Evolutionary conservation across 1,139 yeast genomes (phyloP).

Genomic region (Hansenula lynferdii): DNA sequence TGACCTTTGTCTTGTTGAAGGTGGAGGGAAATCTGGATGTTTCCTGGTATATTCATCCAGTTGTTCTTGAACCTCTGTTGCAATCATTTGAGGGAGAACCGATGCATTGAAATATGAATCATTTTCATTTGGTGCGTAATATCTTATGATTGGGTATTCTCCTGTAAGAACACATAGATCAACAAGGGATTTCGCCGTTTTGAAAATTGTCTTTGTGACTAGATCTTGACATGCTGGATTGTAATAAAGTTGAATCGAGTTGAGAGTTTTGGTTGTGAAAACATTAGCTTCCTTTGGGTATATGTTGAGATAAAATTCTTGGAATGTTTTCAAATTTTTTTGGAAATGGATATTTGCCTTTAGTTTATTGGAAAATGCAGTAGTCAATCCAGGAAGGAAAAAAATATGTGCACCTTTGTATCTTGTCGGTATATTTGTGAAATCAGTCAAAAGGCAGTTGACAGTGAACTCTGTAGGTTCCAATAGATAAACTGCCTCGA

Average conservation of each 20-base stretch:
- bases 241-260: slow-evolving; percentile 71
- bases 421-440: slow-evolving; percentile 43
- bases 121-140: slow-evolving; percentile 43
- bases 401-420: slow-evolving; percentile 55
- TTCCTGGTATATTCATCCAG: slow-evolving; percentile 72
- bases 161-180: slow-evolving; percentile 75
- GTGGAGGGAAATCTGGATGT: slow-evolving; percentile 56
- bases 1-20: slow-evolving; percentile 60
- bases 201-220: slow-evolving; percentile 51
- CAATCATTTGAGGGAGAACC: slow-evolving; percentile 66
- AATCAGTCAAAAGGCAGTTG: slow-evolving; percentile 59
- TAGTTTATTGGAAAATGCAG: slow-evolving; percentile 23
- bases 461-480: slow-evolving; percentile 50
- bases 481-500: slow-evolving; percentile 57
- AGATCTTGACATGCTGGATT: slow-evolving; percentile 61
- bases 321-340: slow-evolving; percentile 26
- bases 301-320: slow-evolving; percentile 35
- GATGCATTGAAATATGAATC: slow-evolving; percentile 49
- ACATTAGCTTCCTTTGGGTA: slow-evolving; percentile 44
- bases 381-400: slow-evolving; percentile 47
- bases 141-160: slow-evolving; percentile 84
- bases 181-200: slow-evolving; percentile 56
- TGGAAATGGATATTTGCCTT: slow-evolving; percentile 26
- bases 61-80: slow-evolving; percentile 63
- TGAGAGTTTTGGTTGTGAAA: slow-evolving; percentile 34